Conservation (phyloP, 345 rosid genomes). For the Pistacia atlantica region DNA sequence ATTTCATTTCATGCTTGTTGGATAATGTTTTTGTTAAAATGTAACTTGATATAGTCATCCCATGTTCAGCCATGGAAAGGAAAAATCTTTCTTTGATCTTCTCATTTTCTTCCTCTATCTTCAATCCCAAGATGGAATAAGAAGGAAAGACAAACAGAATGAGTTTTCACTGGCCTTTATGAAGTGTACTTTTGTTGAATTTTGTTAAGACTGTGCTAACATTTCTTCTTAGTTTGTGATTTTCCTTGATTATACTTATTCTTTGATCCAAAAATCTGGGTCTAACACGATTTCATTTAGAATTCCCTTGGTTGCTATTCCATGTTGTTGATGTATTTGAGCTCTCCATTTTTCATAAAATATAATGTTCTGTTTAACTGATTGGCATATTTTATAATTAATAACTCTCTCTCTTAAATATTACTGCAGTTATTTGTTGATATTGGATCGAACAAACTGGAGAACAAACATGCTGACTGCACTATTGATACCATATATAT, state of each 20-base stretch:
- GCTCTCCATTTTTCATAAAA: background rate
- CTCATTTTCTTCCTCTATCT: background rate
- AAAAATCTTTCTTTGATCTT: background rate
- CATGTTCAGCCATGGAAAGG: background rate
- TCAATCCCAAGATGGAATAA: background rate
- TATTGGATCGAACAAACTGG: conserved; percentile 95
- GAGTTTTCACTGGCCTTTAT: background rate
- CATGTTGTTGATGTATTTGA: background rate
- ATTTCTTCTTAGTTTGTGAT: background rate
- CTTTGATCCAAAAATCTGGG: background rate
- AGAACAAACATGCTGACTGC: conserved; percentile 90
- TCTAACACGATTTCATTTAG: background rate
- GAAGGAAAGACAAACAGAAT: too few species aligned
- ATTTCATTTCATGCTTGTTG: background rate
- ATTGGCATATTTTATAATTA: background rate
- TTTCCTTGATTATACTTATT: background rate
- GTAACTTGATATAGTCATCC: background rate
- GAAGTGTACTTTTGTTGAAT: background rate
- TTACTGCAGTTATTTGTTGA: conserved; percentile 69
- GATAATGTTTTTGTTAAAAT: background rate
- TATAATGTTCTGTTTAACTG: background rate
- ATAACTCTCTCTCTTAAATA: background rate
- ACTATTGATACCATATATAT: conserved; percentile 85
- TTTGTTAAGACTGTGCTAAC: background rate
- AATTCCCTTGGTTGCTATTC: background rate